Base-by-base conservation (phyloP, 352 stramenopile species). In the Phytopythium delawarense region DNA sequence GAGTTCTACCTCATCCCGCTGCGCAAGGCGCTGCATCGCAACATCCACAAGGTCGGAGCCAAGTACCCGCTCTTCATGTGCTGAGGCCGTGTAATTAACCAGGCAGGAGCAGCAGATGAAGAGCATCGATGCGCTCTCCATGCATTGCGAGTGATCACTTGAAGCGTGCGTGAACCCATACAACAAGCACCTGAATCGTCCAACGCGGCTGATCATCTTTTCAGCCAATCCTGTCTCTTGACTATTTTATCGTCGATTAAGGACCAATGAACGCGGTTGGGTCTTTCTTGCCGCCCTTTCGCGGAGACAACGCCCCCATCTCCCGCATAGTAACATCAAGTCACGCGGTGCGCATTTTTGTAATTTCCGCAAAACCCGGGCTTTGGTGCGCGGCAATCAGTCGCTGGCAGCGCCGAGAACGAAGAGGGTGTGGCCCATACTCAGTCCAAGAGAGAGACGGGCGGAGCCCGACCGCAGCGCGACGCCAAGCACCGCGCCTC, bases 1-100 rank as follows among this genome's bases (percentile, higher is more conserved):
- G 84, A 92, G 52, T 89, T 90, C 46, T 94, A 92, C 65, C 61
- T 93, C 16, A 78, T 92, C 8, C 86, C 86, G 2, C 40, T 94
- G 39, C 80, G 84, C n/a, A 84, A 86, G 57, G 84, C 84, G 9
- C 62, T 94, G 52, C 82, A 91, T 54, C 72, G 70, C 63, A 94
- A 94, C 61, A 94, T 94, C 23, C 67, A 67, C 58, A 81, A 78
- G 57, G 76, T 94, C 48, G 84, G 84, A 28, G 71, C 71, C 42
- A 87, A 89, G 69, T 94, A 92, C 53, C 67, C 77, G 25, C 67
- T 86, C 21, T 94, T 91, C 62, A 85, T 87, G 72, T 89, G 75
- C 67, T 91, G 62, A 86, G 9, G 8, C 12, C 21, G n/a, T 30
- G 20, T 34, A 34, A 34, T 32, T 34, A 30, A n/a, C 9, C n/a